Evolutionary conservation across 2,329 filamentous ascomycete species (phyloP), one percentile per base, ranked within the genome.

Genomic region (Cercospora sp.): DNA sequence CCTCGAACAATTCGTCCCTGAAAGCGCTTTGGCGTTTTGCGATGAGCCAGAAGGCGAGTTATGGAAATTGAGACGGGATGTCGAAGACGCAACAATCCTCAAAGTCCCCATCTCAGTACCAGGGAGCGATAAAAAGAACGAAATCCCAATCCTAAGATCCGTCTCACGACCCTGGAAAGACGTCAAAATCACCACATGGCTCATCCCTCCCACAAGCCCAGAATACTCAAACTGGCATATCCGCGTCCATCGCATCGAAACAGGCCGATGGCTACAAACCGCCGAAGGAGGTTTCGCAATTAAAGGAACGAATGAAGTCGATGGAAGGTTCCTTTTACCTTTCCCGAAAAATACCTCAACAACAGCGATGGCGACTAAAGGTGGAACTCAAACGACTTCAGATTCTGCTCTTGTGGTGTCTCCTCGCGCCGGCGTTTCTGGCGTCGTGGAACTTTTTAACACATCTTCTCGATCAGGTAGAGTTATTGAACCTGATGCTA

Each of bases 261-360:
- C 87, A 1, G 86, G 76, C 0, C 84, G 90, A 21, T 83, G 87
- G 65, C 81, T 94, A 58, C 85, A 88, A 83, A 91, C 88, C 5
- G 91, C 90, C 0, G 91, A 94, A 79, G 91, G 91, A 2, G 85
- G 88, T 0, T 94, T 93, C 77, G 90, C 91, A 1, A 89, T 93
- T 40, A 85, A 82, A 74, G 77, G 90, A 78, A 82, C 89, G 82
- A 65, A 87, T 79, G 70, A 86, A 84, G 69, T 86, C 80, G 76
- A 91, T 85, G 82, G 87, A 72, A 77, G 89, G 79, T 71, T 80
- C 84, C 65, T 90, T 75, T 84, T 24, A 13, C 45, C 21, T 18
- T 18, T 49, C 2, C 12, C 34, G 34, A 6, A 37, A 4, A 3
- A 12, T 13, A 34, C 32, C 10, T 13, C 32, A 34, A 34, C 32